phyloP scores from a whole-genome alignment of 768 basidiomycete species.

The Astraeus odoratus region DNA sequence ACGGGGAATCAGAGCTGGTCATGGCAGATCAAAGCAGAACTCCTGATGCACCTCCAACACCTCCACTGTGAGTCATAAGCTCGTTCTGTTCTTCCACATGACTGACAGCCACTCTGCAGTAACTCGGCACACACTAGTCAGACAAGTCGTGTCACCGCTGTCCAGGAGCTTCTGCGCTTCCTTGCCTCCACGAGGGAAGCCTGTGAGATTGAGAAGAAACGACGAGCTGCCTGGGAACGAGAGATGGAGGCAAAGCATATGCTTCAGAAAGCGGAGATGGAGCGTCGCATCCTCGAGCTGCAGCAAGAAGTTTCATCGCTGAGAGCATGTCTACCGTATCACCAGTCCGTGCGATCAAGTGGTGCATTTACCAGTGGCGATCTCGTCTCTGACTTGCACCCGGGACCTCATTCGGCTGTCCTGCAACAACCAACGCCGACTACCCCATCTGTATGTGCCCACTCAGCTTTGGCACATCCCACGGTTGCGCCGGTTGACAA shows the following conservation, averaged over 20 bases:
- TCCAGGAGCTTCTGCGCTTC: slow-evolving; percentile 57
- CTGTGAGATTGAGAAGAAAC: slow-evolving; percentile 51
- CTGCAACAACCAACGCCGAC: slow-evolving; percentile 23
- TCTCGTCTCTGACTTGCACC: slow-evolving; percentile 3
- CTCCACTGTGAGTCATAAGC: slow-evolving; percentile 31
- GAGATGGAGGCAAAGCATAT: slow-evolving; percentile 56
- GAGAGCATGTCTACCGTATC: slow-evolving; percentile 31
- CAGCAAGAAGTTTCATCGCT: slow-evolving; percentile 45
- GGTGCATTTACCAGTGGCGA: slow-evolving; percentile 1
- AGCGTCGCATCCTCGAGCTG: slow-evolving; percentile 48
- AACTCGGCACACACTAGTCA: slow-evolving; percentile 20
- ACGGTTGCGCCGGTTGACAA: slow-evolving; percentile 9
- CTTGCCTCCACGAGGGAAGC: slow-evolving; percentile 51
- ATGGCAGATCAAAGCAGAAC: slow-evolving; percentile 37
- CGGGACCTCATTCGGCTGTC: slow-evolving; percentile 5
- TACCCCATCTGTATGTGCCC: slow-evolving; percentile 23
- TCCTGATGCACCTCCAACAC: slow-evolving; percentile 22
- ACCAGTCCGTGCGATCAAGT: slow-evolving; percentile 7
- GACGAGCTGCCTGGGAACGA: slow-evolving; percentile 61
- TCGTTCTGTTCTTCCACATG: slow-evolving; percentile 1
- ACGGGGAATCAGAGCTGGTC: slow-evolving; percentile 60
- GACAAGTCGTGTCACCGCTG: slow-evolving; percentile 34
- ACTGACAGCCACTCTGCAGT: slow-evolving; percentile 4
- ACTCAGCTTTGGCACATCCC: slow-evolving; percentile 8
- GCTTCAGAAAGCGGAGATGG: slow-evolving; percentile 53